Base-by-base conservation (phyloP, 805 yeast genomes). In the Ogataea pignaliae region DNA sequence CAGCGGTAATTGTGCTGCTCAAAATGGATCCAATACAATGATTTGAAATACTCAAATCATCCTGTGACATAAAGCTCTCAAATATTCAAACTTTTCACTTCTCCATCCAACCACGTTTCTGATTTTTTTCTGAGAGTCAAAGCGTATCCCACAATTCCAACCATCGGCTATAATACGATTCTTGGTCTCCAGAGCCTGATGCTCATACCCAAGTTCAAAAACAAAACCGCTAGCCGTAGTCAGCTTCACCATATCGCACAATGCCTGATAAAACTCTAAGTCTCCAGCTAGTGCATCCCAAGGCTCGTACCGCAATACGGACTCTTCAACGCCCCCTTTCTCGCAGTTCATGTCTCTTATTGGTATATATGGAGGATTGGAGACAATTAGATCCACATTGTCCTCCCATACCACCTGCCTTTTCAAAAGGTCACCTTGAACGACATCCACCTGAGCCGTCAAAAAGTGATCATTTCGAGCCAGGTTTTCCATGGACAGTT, bases 341-440 rank as follows among this genome's bases (percentile, higher is more conserved):
- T 62, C 54, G 26, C 26, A 21, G 10, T 48, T 48, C 54, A 75
- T 75, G 39, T 81, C 80, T 0, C 49, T 38, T 2, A 29, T 8
- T 0, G 87, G 79, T 6, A 90, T 82, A 57, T 91, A 91, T 0
- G 99, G 99, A 1, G 99, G 99, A 54, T 91, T 91, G n/a, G 96
- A 78, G 0, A 83, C 74, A 1, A 93, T 57, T 3, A 91, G 42
- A 46, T 83, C 85, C 14, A 69, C 58, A 2, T 35, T 29, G 2
- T 32, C 15, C 2, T 16, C n/a, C 1, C 31, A 13, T 6, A 49
- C 45, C 1, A 18, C 10, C 5, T 49, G 39, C 10, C 30, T 21
- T 14, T 48, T 38, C 14, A 58, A 42, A 3, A 63, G 34, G 39
- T 64, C 56, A 3, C 60, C 64, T 6, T 40, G n/a, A 1, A 21